phyloP scores from a whole-genome alignment of 805 yeast genomes.

The Starmerella riodocensis region DNA sequence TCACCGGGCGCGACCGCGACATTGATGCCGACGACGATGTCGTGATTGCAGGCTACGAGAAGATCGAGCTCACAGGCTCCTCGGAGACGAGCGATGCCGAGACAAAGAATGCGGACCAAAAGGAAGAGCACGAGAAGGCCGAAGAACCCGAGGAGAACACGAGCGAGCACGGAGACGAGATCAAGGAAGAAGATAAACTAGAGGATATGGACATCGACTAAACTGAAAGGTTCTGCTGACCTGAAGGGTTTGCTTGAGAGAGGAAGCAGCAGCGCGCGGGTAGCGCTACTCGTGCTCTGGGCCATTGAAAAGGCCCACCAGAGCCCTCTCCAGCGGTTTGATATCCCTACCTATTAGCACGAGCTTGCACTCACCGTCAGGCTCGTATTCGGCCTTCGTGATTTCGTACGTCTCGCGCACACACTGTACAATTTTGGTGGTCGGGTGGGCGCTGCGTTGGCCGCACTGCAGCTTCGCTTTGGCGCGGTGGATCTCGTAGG shows the following conservation, averaged over 20 bases:
- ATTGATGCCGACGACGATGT: conserved; percentile 36
- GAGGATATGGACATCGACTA: not conserved
- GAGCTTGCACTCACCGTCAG: conserved; percentile 38
- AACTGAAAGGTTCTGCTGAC: too few species aligned
- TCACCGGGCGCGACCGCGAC: conserved; percentile 72
- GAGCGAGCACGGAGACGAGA: not conserved
- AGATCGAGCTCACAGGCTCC: conserved; percentile 1
- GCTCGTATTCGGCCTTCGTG: conserved; percentile 34
- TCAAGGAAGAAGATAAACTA: conserved; percentile 2
- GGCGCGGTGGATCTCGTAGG: conserved; percentile 61
- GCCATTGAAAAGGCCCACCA: too few species aligned
- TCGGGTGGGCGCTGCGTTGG: not conserved
- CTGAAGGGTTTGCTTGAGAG: too few species aligned
- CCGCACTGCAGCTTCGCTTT: conserved; percentile 44
- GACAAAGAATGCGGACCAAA: conserved; percentile 3
- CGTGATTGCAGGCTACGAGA: conserved; percentile 20
- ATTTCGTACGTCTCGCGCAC: conserved; percentile 87
- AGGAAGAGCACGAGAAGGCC: conserved; percentile 10
- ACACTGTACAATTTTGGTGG: conserved; percentile 60
- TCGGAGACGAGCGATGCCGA: not conserved
- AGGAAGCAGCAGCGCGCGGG: too few species aligned
- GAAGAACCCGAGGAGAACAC: conserved; percentile 1
- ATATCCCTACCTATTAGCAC: conserved; percentile 67
- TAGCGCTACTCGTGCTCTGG: conserved; percentile 7
- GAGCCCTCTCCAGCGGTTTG: too few species aligned